Percentiles rank a stretch among this genome's conserved stretches.
These are phyloP conservation scores for Fusarium sp. DNA, from an alignment of 2,329 filamentous ascomycete genomes.

Conservation along the genomic window DNA sequence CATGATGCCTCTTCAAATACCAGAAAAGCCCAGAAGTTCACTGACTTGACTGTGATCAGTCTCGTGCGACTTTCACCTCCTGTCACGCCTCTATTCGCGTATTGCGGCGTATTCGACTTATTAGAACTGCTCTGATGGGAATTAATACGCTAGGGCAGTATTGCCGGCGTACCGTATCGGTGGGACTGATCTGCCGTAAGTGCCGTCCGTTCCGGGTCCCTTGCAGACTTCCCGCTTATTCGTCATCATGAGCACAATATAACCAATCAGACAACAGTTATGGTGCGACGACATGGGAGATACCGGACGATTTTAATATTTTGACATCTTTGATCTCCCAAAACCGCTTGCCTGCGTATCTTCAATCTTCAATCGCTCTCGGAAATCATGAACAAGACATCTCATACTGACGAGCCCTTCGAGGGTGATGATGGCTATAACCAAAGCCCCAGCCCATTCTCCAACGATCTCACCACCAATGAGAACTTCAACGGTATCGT, in stretches of 20 bases:
- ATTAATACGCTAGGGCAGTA: neutral
- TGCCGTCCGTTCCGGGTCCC: neutral
- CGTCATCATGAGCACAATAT: neutral
- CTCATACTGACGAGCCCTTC: slow-evolving; percentile 29
- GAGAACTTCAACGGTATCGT: slow-evolving; percentile 25
- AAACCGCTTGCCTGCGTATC: neutral
- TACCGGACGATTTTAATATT: neutral
- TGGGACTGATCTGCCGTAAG: neutral
- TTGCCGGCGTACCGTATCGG: neutral
- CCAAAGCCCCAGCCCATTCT: slow-evolving; percentile 27
- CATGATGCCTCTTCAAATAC: neutral
- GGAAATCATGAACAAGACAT: slow-evolving; percentile 31
- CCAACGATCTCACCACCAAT: slow-evolving; percentile 31
- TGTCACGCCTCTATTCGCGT: neutral
- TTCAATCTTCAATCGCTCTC: neutral
- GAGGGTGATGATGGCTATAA: slow-evolving; percentile 30
- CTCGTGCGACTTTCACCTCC: neutral
- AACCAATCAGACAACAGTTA: neutral
- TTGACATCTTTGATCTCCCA: neutral
- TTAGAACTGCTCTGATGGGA: fast-evolving
- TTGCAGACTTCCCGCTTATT: neutral
- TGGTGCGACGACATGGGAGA: neutral
- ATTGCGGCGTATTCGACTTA: neutral
- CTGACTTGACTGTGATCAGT: neutral
- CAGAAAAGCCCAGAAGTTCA: neutral